These are phyloP conservation scores for Globisporangium perplexum DNA, from an alignment of 352 stramenopile genomes.

Conservation along the genomic window DNA sequence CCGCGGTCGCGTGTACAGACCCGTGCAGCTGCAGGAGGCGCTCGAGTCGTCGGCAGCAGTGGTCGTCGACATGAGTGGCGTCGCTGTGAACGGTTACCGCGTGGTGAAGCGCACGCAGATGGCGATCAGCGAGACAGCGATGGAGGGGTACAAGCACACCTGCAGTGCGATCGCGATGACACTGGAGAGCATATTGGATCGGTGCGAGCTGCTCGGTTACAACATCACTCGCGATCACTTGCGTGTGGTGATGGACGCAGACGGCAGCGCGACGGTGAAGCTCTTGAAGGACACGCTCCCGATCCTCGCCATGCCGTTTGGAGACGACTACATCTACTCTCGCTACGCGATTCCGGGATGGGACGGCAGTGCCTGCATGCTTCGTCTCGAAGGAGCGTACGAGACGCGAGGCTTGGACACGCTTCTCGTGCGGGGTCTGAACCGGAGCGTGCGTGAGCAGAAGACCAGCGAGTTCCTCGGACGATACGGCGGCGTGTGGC, in stretches of 20 bases:
- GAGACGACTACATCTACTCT: constrained; percentile 20
- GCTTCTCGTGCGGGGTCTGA: constrained; percentile 1
- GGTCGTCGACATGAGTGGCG: constrained; percentile 14
- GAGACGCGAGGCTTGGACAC: neutral
- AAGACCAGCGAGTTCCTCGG: neutral
- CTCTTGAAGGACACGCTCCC: constrained; percentile 23
- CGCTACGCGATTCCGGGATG: constrained; percentile 25
- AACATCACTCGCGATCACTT: constrained; percentile 16
- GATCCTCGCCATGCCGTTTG: constrained; percentile 34
- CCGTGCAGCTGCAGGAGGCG: constrained; percentile 20
- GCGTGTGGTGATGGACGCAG: constrained; percentile 11
- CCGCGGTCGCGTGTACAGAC: constrained; percentile 18
- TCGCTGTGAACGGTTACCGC: constrained; percentile 20
- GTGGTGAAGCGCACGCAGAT: constrained; percentile 12
- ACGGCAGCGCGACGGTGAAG: constrained; percentile 9
- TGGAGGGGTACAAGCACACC: constrained; percentile 1
- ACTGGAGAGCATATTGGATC: constrained; percentile 14
- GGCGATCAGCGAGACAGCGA: neutral
- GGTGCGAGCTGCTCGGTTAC: constrained; percentile 16
- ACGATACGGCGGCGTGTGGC: neutral
- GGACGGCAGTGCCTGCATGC: constrained; percentile 25
- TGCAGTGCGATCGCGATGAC: constrained; percentile 13
- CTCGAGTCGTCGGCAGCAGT: neutral
- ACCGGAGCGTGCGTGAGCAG: constrained; percentile 2
- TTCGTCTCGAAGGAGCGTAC: constrained; percentile 23